A percentile compares a stretch with the other conserved stretches of the same genome.
Conservation (phyloP, 176 grass and related monocot genomes). For the Lolium rigidum region DNA sequence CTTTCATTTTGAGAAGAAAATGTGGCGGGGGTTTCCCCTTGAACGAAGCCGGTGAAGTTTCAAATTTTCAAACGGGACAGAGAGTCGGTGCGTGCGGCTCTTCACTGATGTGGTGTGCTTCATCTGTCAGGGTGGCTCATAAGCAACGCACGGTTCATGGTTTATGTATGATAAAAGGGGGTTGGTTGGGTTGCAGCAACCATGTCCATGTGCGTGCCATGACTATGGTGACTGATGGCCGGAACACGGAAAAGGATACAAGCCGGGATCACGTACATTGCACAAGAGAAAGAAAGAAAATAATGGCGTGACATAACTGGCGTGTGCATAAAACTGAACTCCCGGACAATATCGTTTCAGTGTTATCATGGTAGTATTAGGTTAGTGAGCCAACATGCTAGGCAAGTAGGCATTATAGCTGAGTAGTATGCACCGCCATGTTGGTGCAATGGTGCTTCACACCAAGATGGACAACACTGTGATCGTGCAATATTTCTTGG, state of each 20-base stretch:
- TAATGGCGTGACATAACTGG: neutral
- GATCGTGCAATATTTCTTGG: neutral
- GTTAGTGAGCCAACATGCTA: neutral
- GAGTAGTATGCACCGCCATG: neutral
- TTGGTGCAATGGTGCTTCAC: slow-evolving; percentile 4
- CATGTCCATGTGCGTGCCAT: slow-evolving; percentile 64
- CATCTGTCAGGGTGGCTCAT: slow-evolving; percentile 49
- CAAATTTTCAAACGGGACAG: neutral
- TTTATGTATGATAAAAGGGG: slow-evolving; percentile 25
- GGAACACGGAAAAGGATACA: slow-evolving; percentile 26
- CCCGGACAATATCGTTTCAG: neutral
- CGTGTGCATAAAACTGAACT: neutral
- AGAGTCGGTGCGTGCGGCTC: slow-evolving; percentile 4
- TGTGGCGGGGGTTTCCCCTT: neutral
- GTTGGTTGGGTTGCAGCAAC: slow-evolving; percentile 45
- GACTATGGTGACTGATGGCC: slow-evolving; percentile 12
- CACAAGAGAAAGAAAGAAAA: neutral
- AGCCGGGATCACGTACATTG: neutral
- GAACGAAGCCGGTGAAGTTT: slow-evolving; percentile 15
- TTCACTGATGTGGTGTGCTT: slow-evolving; percentile 55
- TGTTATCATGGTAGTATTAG: neutral
- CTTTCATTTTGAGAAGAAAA: too few relatives aligned
- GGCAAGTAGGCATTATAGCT: neutral
- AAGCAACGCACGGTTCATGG: slow-evolving; percentile 49
- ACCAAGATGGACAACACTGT: neutral